Base-by-base conservation (phyloP, 768 basidiomycete genomes). In the Lactifluus piperatus region DNA sequence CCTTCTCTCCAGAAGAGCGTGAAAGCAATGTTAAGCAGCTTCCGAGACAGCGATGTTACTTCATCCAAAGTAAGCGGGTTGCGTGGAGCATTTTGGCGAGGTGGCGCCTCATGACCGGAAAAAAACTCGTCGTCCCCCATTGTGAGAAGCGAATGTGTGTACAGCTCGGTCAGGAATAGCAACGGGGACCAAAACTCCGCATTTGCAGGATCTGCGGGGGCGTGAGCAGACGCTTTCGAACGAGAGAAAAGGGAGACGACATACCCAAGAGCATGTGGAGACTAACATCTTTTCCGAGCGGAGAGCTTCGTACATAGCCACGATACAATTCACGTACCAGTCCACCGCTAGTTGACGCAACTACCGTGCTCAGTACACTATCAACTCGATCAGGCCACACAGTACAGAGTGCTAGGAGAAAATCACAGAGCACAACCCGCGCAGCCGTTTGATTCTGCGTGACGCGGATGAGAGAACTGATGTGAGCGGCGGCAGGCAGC, bases 81-180 rank as follows among this genome's bases (percentile, higher is more conserved):
- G 20, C 84, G 74, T n/a, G 76, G 68, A 11, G 65, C 56, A 29
- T 56, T 60, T 5, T 67, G 41, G 8, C 54, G 72, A 63, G 10
- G 67, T 67, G 24, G 70, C 65, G 0, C 49, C 27, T 5, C 66
- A 34, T 10, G 30, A 27, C 54, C 34, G 10, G 83, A 81, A 69
- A 97, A 97, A 74, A 98, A 98, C 69, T 98, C 97, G 71, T 97
- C 95, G 66, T 99, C 97, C 1, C 91, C 91, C 80, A 98, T 90
- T 0, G 93, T 93, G 32, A 92, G 76, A 32, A 98, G 79, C 1
- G 85, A 81, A 59, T 94, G 88, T 2, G 83, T 79, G 71, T 97
- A 95, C 11, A 97, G 70, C 51, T 94, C 86, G 1, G 82, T 78
- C 8, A 94, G 79, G 56, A 97, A 79, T 8, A 97, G 73, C 1